phyloP scores from a whole-genome alignment of 345 rosid species.

The Brassica incana region DNA sequence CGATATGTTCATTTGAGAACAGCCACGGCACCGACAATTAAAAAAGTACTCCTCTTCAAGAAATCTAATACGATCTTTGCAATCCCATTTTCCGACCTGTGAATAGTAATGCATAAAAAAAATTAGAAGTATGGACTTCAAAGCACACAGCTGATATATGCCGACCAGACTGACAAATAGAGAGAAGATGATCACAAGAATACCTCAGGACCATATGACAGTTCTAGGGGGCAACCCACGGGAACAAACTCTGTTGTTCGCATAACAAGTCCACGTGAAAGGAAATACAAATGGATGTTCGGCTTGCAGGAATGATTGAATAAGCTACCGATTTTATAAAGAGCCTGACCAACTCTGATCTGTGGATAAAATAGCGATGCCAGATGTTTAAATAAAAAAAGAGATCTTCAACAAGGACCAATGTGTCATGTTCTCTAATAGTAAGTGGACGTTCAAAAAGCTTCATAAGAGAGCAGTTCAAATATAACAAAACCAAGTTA shows the following conservation, averaged over 20 bases:
- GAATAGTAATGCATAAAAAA: conserved; percentile 13
- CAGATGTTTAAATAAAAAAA: neutral
- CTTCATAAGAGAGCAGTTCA: conserved; percentile 3
- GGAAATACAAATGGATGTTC: conserved; percentile 81
- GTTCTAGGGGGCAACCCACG: conserved; percentile 65
- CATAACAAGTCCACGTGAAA: conserved; percentile 67
- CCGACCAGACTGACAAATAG: neutral
- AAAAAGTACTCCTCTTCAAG: conserved; percentile 75
- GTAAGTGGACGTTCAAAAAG: neutral
- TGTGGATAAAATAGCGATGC: conserved; percentile 33
- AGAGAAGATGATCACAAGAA: conserved; percentile 11
- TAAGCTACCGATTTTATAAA: conserved; percentile 66
- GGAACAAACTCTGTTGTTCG: conserved; percentile 63
- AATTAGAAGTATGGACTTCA: neutral
- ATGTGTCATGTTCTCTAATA: neutral
- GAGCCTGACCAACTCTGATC: conserved; percentile 83
- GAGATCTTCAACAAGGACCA: neutral
- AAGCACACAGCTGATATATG: neutral
- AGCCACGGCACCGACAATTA: conserved; percentile 66
- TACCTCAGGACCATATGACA: conserved; percentile 93
- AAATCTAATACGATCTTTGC: conserved; percentile 65
- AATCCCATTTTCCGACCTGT: conserved; percentile 79
- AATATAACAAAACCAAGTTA: neutral
- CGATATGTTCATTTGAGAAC: conserved; percentile 58
- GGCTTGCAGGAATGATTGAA: conserved; percentile 94